These are phyloP conservation scores for Malus hybrid DNA, from an alignment of 331 rosid species.

Conservation along the genomic window DNA sequence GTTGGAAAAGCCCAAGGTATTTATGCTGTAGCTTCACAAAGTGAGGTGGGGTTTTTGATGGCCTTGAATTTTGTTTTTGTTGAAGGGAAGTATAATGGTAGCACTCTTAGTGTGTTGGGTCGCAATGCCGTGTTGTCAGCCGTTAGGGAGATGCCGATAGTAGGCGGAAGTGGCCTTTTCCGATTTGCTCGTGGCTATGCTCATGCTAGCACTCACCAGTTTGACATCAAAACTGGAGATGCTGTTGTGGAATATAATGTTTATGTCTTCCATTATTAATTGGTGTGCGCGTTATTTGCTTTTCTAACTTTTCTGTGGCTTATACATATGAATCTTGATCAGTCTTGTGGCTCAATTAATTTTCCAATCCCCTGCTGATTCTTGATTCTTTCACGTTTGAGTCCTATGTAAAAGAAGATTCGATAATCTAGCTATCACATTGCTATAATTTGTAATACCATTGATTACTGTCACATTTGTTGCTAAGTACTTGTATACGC, in stretches of 20 bases:
- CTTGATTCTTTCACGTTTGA: neutral
- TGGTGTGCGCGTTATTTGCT: neutral
- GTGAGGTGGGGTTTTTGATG: conserved; percentile 32
- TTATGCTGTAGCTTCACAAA: conserved; percentile 39
- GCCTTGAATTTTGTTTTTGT: conserved; percentile 36
- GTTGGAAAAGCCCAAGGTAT: conserved; percentile 60
- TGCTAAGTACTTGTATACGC: neutral
- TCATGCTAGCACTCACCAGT: conserved; percentile 26
- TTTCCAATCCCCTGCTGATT: neutral
- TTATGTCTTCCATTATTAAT: conserved; percentile 33
- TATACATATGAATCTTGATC: neutral
- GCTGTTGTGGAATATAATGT: conserved; percentile 54
- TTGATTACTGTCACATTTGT: neutral
- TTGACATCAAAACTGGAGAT: neutral
- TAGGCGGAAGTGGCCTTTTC: conserved; percentile 54
- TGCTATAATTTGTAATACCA: neutral
- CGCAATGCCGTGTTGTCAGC: conserved; percentile 22
- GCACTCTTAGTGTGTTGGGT: conserved; percentile 40
- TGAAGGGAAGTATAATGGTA: conserved; percentile 41
- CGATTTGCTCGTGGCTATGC: conserved; percentile 55
- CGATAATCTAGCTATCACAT: neutral
- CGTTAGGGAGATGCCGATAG: conserved; percentile 53
- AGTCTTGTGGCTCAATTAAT: neutral
- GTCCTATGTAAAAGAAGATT: neutral
- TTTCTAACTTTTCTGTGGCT: neutral